phyloP scores from a whole-genome alignment of 129 eudicot species.

The Deinandra increscens region DNA sequence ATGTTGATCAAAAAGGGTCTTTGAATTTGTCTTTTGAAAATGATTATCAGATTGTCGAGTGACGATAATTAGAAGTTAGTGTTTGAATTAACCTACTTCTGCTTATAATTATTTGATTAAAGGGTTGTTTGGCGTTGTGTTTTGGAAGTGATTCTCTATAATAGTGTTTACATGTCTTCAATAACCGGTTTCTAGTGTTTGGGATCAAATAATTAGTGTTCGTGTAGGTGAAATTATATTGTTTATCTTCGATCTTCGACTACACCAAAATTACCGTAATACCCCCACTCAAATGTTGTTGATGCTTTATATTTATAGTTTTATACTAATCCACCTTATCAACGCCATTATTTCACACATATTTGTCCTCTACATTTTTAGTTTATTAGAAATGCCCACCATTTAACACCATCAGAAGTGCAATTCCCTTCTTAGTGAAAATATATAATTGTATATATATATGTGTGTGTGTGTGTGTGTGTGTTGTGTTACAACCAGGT shows the following conservation, averaged over 20 bases:
- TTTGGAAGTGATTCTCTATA: background rate
- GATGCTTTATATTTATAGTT: no score
- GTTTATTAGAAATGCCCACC: background rate
- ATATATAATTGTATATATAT: no score
- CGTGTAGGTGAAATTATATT: background rate
- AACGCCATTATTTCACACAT: background rate
- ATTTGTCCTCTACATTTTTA: background rate
- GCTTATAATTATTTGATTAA: background rate
- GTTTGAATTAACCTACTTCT: constrained; percentile 4
- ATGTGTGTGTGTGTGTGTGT: background rate
- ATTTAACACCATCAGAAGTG: background rate
- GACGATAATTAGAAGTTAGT: background rate
- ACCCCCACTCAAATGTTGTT: no score
- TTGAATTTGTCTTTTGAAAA: background rate
- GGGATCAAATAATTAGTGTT: background rate
- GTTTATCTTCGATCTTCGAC: no score
- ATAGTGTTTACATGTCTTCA: background rate
- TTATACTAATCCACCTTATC: no score
- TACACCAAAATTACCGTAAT: background rate
- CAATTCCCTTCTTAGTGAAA: background rate
- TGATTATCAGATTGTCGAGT: background rate
- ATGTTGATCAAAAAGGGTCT: background rate
- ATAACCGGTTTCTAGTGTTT: background rate
- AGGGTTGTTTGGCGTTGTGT: background rate
- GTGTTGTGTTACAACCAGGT: background rate